Conservation (phyloP, 2,329 filamentous ascomycete genomes). For the Xylaria sp. region DNA sequence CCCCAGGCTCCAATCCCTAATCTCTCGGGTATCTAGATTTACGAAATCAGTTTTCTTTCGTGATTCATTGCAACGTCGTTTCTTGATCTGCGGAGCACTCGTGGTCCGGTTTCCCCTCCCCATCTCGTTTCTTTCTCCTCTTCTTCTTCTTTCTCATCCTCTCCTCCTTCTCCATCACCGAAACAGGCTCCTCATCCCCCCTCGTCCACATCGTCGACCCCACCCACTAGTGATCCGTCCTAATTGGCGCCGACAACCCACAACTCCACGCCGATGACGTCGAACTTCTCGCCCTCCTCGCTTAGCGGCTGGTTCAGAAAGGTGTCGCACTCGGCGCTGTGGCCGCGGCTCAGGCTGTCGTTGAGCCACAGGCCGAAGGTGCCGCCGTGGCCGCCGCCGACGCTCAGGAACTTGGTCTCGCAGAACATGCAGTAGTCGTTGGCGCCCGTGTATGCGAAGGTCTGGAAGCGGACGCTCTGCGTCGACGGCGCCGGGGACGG, state of each 20-base stretch:
- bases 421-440: constrained; percentile 98
- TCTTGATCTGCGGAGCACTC: not conserved
- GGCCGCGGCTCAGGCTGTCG: constrained; percentile 82
- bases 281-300: constrained; percentile 92
- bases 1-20: not conserved
- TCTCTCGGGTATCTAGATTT: not conserved
- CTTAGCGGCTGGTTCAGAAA: constrained; percentile 96
- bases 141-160: not conserved
- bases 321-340: constrained; percentile 86
- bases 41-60: not conserved
- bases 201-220: not conserved
- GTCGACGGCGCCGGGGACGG: constrained; percentile 47
- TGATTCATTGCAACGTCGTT: not conserved
- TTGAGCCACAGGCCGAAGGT: constrained; percentile 96
- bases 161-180: not conserved
- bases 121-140: not conserved
- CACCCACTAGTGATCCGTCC: not conserved
- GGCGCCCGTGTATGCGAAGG: constrained; percentile 93
- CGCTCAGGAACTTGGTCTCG: constrained; percentile 77
- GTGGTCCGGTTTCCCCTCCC: not conserved
- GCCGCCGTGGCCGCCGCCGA: constrained; percentile 85
- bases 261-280: constrained; percentile 88
- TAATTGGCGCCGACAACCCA: constrained; percentile 80
- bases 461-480: constrained; percentile 91
- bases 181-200: not conserved